These are phyloP conservation scores for Ramalina peruviana DNA, from an alignment of 495 filamentous ascomycete genomes.

Conservation along the genomic window DNA sequence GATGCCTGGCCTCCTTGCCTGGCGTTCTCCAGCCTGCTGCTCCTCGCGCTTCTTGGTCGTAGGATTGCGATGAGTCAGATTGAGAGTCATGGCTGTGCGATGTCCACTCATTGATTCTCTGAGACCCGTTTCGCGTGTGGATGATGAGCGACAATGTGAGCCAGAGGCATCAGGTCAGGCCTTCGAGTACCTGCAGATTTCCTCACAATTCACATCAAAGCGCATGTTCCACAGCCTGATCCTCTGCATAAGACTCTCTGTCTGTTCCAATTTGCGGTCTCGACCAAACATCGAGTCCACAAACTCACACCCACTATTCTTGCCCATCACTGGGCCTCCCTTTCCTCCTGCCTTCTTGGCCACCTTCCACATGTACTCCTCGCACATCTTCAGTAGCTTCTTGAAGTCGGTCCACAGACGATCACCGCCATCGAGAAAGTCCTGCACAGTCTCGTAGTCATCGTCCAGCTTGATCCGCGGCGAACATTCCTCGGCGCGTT, in stretches of 20 bases:
- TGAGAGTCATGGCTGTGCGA: too few species aligned
- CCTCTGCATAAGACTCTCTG: slow-evolving; percentile 88
- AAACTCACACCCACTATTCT: slow-evolving; percentile 89
- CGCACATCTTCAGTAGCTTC: slow-evolving; percentile 76
- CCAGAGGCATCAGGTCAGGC: too few species aligned
- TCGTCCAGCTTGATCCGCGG: slow-evolving; percentile 56
- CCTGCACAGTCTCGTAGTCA: slow-evolving; percentile 68
- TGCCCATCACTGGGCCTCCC: slow-evolving; percentile 66
- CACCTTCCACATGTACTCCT: slow-evolving; percentile 81
- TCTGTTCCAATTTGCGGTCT: slow-evolving; percentile 80
- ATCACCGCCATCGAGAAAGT: slow-evolving; percentile 86
- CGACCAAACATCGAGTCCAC: slow-evolving; percentile 93
- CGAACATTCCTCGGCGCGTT: slow-evolving; percentile 74
- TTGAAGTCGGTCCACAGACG: slow-evolving; percentile 76
- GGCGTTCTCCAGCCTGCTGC: too few species aligned
- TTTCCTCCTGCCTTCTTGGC: slow-evolving; percentile 51
- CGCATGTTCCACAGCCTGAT: slow-evolving; percentile 90
- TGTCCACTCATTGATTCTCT: too few species aligned
- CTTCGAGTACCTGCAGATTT: slow-evolving; percentile 34
- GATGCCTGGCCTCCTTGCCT: too few species aligned
- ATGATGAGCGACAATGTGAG: too few species aligned
- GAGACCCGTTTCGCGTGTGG: too few species aligned
- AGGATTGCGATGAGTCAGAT: too few species aligned
- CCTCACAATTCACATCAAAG: slow-evolving; percentile 93
- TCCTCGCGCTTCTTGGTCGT: too few species aligned